phyloP scores from a whole-genome alignment of 257 asterid species.

The Cruciata laevipes region DNA sequence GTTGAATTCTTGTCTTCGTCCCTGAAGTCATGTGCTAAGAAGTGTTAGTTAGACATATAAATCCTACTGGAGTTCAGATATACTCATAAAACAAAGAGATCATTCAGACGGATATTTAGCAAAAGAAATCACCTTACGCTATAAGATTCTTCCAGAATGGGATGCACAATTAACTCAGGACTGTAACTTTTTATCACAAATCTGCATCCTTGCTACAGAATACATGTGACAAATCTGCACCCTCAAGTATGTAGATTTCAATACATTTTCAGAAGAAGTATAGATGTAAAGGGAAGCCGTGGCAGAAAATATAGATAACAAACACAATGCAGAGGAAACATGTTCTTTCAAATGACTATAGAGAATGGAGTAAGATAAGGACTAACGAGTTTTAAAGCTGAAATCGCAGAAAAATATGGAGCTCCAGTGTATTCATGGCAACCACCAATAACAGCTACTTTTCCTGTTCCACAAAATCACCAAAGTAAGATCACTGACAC shows the following conservation, averaged over 20 bases:
- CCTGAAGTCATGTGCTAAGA: constrained; percentile 41
- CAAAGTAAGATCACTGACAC: background rate
- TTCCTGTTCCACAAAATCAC: constrained; percentile 49
- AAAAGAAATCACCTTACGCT: constrained; percentile 51
- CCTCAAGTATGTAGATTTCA: constrained; percentile 41
- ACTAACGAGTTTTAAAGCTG: constrained; percentile 92
- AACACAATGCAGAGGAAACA: background rate
- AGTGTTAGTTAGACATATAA: constrained; percentile 27
- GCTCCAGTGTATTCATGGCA: constrained; percentile 99
- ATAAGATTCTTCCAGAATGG: constrained; percentile 89
- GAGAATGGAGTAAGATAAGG: constrained; percentile 10
- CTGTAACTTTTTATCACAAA: constrained; percentile 85
- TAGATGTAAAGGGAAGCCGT: constrained; percentile 1
- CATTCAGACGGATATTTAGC: background rate
- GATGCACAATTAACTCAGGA: constrained; percentile 96
- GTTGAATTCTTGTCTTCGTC: constrained; percentile 61
- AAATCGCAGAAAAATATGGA: constrained; percentile 92
- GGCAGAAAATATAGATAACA: background rate
- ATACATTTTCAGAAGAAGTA: constrained; percentile 3
- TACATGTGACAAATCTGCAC: constrained; percentile 95
- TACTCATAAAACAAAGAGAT: background rate
- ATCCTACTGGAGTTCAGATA: constrained; percentile 9
- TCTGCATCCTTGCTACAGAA: constrained; percentile 97
- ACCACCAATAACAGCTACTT: constrained; percentile 95
- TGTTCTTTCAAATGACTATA: background rate